Percentiles rank a stretch among this genome's conserved stretches.
phyloP scores from a whole-genome alignment of 805 yeast species.

The Nakazawaea molendinolei region DNA sequence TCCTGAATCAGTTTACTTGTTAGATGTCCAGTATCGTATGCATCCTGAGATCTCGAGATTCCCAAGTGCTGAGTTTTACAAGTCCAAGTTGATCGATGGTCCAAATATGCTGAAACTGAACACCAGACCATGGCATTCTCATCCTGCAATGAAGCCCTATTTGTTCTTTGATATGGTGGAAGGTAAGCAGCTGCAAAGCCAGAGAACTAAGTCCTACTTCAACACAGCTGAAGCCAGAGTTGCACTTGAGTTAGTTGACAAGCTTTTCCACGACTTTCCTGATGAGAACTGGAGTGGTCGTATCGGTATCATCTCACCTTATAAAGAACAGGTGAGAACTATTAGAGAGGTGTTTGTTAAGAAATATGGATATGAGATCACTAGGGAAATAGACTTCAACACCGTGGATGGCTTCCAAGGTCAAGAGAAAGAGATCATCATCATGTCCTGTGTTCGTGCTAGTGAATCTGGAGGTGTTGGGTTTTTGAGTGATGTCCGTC shows the following conservation, averaged over 20 bases:
- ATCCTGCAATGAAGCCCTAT: conserved; percentile 60
- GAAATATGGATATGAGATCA: conserved; percentile 56
- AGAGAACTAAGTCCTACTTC: conserved; percentile 59
- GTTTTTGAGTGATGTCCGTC: conserved; percentile 81
- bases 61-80: conserved; percentile 81
- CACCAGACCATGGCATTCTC: conserved; percentile 61
- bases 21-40: conserved; percentile 96
- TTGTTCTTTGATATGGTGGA: conserved; percentile 63
- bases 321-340: conserved; percentile 74
- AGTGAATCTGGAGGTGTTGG: conserved; percentile 68
- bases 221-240: conserved; percentile 68
- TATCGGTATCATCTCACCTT: conserved; percentile 91
- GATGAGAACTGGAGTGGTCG: conserved; percentile 54
- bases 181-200: conserved; percentile 60
- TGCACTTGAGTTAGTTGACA: conserved; percentile 60
- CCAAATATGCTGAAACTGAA: conserved; percentile 58
- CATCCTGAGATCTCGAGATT: conserved; percentile 85
- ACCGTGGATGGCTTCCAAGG: conserved; percentile 98
- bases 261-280: conserved; percentile 43
- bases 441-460: conserved; percentile 95
- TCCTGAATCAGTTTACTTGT: conserved; percentile 55
- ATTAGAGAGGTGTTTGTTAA: conserved; percentile 51
- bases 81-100: conserved; percentile 71
- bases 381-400: conserved; percentile 73
- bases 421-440: conserved; percentile 90